Base-by-base conservation (phyloP, 225 moss, liverwort and hornwort genomes). In the Bryum argenteum region DNA sequence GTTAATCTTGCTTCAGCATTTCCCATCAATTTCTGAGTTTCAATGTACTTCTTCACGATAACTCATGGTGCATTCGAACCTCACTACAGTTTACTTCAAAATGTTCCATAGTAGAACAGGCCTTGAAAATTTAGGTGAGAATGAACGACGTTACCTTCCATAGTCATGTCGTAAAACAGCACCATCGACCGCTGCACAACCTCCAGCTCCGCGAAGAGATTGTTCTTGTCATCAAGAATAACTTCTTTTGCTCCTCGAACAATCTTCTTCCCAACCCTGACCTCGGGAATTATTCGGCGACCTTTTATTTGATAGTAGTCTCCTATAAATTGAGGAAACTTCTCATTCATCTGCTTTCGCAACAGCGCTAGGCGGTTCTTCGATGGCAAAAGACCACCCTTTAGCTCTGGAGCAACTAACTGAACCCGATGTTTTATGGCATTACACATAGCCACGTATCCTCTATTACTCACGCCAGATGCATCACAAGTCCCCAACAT, bases 181-280 rank as follows among this genome's bases (percentile, higher is more conserved):
- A 26, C 26, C 26, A 26, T 26, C 26, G 26, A 26, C 2, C 26
- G 26, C 26, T 26, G 26, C 26, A 26, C 26, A 26, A 26, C 26
- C 26, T 26, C 26, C 26, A 26, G 26, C 26, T 26, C 26, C 26
- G 56, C 56, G 23, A 56, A 56, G 10, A 56, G 0, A 56, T 24
- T 56, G 23, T 13, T 24, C 10, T 56, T 56, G 56, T 4, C 10
- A 56, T 22, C 56, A 56, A 22, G 10, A 56, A 23, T 56, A 21
- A 56, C 55, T 56, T 23, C 23, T 56, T 56, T 56, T 56, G 55
- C 55, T 56, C 55, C 55, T 56, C 23, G 8, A 56, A 56, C 55
- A 56, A 56, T 56, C 55, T 56, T 23, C 55, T 16, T 24, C 6
- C 23, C 23, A 56, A 56, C 23, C 23, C 6, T 56, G 12, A 56